Conservation (phyloP, 192 early-diverging fungal genomes). For the Podila epicladia region DNA sequence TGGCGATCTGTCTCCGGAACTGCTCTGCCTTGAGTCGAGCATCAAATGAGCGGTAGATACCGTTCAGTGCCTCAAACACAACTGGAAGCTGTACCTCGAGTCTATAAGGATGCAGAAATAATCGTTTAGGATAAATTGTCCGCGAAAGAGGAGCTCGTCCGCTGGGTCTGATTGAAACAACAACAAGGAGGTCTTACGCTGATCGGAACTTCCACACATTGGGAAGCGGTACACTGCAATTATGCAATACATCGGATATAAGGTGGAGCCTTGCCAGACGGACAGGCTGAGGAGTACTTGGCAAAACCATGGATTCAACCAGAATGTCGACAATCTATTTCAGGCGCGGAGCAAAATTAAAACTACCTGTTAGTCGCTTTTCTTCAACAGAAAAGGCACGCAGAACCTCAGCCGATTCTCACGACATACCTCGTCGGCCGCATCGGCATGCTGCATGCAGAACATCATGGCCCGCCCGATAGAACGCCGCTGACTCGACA, state of each 20-base stretch:
- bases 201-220: constrained; percentile 89
- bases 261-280: constrained; percentile 84
- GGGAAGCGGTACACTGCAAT: constrained; percentile 79
- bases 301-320: constrained; percentile 63
- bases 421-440: constrained; percentile 71
- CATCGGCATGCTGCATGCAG: constrained; percentile 84
- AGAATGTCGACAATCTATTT: constrained; percentile 75
- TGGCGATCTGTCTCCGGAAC: constrained; percentile 70
- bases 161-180: too few species aligned
- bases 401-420: not conserved
- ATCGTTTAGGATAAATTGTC: not conserved
- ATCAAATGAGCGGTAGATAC: constrained; percentile 72
- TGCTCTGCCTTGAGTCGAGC: constrained; percentile 85
- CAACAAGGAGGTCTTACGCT: constrained; percentile 37
- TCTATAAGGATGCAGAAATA: not conserved
- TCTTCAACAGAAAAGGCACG: not conserved
- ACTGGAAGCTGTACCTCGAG: constrained; percentile 26
- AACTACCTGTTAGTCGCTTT: not conserved
- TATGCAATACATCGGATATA: constrained; percentile 93
- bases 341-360: not conserved
- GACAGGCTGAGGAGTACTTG: constrained; percentile 63
- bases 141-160: too few species aligned
- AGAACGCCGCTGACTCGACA: constrained; percentile 57
- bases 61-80: constrained; percentile 77
- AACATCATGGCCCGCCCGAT: constrained; percentile 88